Evolutionary conservation across 2,329 filamentous ascomycete genomes (phyloP), one percentile per base, ranked within the genome.

Genomic region (Epicoccum nigrum): DNA sequence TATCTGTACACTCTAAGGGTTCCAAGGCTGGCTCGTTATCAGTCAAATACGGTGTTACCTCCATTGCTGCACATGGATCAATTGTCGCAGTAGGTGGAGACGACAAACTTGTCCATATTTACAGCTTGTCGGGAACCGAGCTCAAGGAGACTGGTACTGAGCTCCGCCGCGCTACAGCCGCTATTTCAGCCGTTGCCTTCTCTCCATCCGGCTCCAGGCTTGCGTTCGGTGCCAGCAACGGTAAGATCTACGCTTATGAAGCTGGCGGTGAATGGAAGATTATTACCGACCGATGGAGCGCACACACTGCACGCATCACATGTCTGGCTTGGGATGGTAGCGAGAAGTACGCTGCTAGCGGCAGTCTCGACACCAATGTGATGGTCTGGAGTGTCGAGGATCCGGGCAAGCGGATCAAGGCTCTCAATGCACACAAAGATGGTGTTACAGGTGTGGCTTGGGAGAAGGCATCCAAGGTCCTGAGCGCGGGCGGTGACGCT

Each of bases 361-460:
- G 92, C 11, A 88, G 86, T 37, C 77, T 99, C 41, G 94, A 99
- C 71, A 97, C 93, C 0, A 92, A 96, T 67, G 83, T 99, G 16
- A 92, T 90, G 70, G 86, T 96, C 23, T 99, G 94, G 91, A 96
- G 90, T 71, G 74, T 97, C 48, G 77, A 79, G 34, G 89, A 90
- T 69, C 93, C 93, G 0, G 92, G 90, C 2, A 89, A 89, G 74
- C 83, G 93, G 61, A 83, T 95, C 61, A 93, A 94, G 78, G 87
- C 86, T 12, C 76, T 86, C 17, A 96, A 96, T 68, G 92, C 93
- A 41, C 94, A 99, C 77, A 97, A 97, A 77, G 94, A 97, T 68
- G 94, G 94, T 8, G 92, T 97, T 15, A 91, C 88, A 61, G 93
- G 90, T 13, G 88, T 97, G 13, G 83, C 83, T 11, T 99, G 93